phyloP scores from a whole-genome alignment of 148 eudicot species.

The Amaranthus palmeri region DNA sequence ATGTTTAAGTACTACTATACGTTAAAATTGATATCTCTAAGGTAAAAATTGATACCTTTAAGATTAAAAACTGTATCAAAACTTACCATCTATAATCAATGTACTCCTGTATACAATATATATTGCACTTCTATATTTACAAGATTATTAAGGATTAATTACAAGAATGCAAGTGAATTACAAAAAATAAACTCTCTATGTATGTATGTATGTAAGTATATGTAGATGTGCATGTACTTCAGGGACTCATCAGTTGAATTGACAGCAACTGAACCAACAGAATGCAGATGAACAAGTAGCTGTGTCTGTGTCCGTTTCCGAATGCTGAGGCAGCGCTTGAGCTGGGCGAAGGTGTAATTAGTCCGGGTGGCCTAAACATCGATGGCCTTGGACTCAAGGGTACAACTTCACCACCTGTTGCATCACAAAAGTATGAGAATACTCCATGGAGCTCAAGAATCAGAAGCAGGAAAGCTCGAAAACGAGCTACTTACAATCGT shows the following conservation, averaged over 20 bases:
- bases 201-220: background rate
- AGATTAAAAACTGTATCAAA: too few relatives aligned
- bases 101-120: background rate
- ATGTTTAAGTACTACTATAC: too few relatives aligned
- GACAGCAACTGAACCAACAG: conserved; percentile 15
- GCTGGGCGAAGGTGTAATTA: background rate
- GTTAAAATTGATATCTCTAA: too few relatives aligned
- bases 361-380: background rate
- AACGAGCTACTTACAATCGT: conserved; percentile 34
- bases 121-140: conserved; percentile 7
- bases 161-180: too few relatives aligned
- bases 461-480: background rate
- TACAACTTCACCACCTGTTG: conserved; percentile 29
- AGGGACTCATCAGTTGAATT: conserved; percentile 6
- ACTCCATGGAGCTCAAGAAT: background rate
- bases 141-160: background rate
- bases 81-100: background rate
- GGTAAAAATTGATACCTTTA: too few relatives aligned
- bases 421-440: background rate
- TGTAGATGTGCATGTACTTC: background rate
- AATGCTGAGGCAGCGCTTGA: conserved; percentile 10
- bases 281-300: conserved; percentile 1
- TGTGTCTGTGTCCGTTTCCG: conserved; percentile 5
- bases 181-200: background rate
- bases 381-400: background rate